Base-by-base conservation (phyloP, 2,329 filamentous ascomycete species). In the Chalaropsis ovoidea region DNA sequence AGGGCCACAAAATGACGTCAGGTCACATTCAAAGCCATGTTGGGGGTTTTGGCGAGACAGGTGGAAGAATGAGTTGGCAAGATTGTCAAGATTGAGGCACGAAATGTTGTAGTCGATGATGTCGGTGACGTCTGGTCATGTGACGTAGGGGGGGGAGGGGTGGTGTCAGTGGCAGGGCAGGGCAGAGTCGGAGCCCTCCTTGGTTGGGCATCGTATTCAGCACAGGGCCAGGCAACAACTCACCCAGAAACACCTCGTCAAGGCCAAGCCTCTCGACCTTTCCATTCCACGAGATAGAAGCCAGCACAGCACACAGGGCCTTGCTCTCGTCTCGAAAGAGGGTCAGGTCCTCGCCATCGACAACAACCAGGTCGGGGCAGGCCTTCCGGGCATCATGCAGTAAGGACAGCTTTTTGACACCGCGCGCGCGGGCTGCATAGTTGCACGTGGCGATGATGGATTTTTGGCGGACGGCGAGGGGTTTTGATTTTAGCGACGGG, bases 381-480 rank as follows among this genome's bases (percentile, higher is more conserved):
- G 86, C 75, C 70, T 81, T 85, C 75, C 84, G 89, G 3, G 93
- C 94, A 68, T 96, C 90, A 64, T 80, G 82, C 72, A 96, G 85
- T 69, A 90, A 82, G 80, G 95, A 91, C 68, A 97, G 80, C 77
- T 99, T 97, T 74, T 82, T 80, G 64, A 92, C 80, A 64, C 84
- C 85, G n/a, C 77, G 81, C 63, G 84, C 78, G 43, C 93, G 85
- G 24, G 93, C 93, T 73, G 89, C 89, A 75, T 97, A 97, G 76
- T 97, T 97, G 81, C 90, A 95, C 3, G 91, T 95, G 24, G 92
- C 90, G 49, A 94, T 81, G 65, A 96, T 96, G 73, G 91, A 89
- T 76, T 96, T 96, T 76, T 96, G 92, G 75, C 92, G 89, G 67
- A 96, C 85, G 43, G 90, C 92, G 42, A 97, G 78, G 6, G 91